Evolutionary conservation across 768 basidiomycete species (phyloP), one percentile per base, ranked within the genome.

Genomic region (Candolleomyces eurysporus): DNA sequence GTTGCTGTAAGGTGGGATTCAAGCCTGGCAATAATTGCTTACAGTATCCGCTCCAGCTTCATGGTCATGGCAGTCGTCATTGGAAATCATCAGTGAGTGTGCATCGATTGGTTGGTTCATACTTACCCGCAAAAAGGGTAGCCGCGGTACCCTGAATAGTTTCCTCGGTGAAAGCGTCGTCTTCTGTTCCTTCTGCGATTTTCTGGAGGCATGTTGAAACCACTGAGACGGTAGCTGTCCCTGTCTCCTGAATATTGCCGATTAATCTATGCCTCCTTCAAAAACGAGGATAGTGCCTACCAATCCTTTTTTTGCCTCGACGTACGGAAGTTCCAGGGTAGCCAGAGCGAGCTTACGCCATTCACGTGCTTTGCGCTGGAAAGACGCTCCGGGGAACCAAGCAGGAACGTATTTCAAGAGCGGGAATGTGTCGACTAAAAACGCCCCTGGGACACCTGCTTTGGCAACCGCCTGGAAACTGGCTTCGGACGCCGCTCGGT

Each of bases 321-420:
- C 61, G 52, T 73, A 81, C 0, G 79, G 79, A 13, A 67, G 61
- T 7, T 79, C 72, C 57, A 66, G 67, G 74, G 72, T 76, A 48
- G 67, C 64, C 16, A 69, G 61, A n/a, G 74, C 65, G 13, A 70
- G 65, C 52, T 64, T 67, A 3, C 68, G 70, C 76, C 79, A 82
- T 62, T 75, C 71, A 43, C 67, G 70, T 0, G 81, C 82, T 59
- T 68, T 72, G 54, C 63, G 59, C 67, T 81, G 76, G 72, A 74
- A 77, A 0, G 67, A 64, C 3, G 75, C 71, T 9, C 73, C 72
- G 13, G 75, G 75, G 10, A 75, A 31, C 72, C 73, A 77, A 14
- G 60, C 60, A 5, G 74, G 75, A 22, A 76, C 59, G 43, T 71
- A 67, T 54, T 68, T 71, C 56, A 75, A 50, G 7, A 62, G 43